Conservation (phyloP, 805 yeast species). For the Candida nanaspora region DNA sequence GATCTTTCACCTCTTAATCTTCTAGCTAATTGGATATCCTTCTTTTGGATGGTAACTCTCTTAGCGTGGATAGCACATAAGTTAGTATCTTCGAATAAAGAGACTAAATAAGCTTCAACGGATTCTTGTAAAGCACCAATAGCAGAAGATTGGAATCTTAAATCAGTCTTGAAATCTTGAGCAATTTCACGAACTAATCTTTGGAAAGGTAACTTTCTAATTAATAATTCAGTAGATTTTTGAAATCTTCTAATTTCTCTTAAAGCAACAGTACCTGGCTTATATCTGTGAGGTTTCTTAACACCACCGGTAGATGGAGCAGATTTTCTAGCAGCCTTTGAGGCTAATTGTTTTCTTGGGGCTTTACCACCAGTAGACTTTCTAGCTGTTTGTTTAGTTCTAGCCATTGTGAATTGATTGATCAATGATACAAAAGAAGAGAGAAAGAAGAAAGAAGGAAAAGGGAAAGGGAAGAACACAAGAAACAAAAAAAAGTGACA, state of each 20-base stretch:
- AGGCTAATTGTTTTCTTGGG: slow-evolving; percentile 89
- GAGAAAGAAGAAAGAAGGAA: neutral
- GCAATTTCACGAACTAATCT: slow-evolving; percentile 95
- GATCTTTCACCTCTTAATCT: slow-evolving; percentile 97
- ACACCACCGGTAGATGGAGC: slow-evolving; percentile 93
- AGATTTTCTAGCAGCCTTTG: slow-evolving; percentile 89
- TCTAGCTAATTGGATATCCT: slow-evolving; percentile 96
- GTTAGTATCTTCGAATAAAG: slow-evolving; percentile 95
- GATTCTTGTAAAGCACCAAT: slow-evolving; percentile 98
- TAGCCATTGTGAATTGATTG: slow-evolving; percentile 54
- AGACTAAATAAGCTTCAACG: slow-evolving; percentile 95
- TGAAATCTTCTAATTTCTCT: slow-evolving; percentile 98
- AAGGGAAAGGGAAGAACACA: neutral
- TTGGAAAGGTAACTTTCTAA: slow-evolving; percentile 96
- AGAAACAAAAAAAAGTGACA: neutral
- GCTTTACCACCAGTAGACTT: slow-evolving; percentile 95
- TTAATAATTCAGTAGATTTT: slow-evolving; percentile 88
- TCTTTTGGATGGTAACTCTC: slow-evolving; percentile 98
- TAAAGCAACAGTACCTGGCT: slow-evolving; percentile 95
- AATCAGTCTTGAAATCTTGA: slow-evolving; percentile 86
- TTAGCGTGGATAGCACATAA: slow-evolving; percentile 98
- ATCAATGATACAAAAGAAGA: slow-evolving; percentile 2
- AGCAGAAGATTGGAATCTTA: slow-evolving; percentile 96
- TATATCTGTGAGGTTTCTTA: slow-evolving; percentile 91
- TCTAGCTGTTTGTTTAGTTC: slow-evolving; percentile 93